Evolutionary conservation across 2,329 filamentous ascomycete species (phyloP).

Genomic region (Verticillium dahliae): DNA sequence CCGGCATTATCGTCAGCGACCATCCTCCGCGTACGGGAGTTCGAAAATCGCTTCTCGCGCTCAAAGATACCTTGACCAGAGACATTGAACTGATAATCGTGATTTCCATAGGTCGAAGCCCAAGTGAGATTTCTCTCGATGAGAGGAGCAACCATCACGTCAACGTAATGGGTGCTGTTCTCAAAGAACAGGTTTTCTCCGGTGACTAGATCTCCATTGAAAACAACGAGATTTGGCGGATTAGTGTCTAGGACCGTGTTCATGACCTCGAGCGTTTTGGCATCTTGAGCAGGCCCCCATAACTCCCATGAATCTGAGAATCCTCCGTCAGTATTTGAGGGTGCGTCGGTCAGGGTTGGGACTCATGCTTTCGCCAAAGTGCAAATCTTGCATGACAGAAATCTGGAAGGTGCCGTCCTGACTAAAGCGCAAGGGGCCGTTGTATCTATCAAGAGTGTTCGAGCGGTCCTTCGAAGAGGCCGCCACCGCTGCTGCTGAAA

Average conservation of each 20-base stretch:
- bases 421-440: neutral
- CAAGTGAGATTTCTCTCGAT: slow-evolving; percentile 38
- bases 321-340: neutral
- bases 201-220: slow-evolving; percentile 52
- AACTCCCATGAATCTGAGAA: slow-evolving; percentile 17
- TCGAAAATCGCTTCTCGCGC: slow-evolving; percentile 28
- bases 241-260: slow-evolving; percentile 21
- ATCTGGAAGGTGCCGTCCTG: slow-evolving; percentile 11
- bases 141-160: slow-evolving; percentile 41
- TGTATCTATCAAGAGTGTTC: neutral
- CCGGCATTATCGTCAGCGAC: slow-evolving; percentile 25
- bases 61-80: slow-evolving; percentile 33
- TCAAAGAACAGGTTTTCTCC: slow-evolving; percentile 38
- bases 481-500: neutral
- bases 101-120: slow-evolving; percentile 56
- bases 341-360: neutral
- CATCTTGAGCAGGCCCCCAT: slow-evolving; percentile 30
- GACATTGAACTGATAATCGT: slow-evolving; percentile 51
- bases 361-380: slow-evolving; percentile 13
- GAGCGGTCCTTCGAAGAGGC: neutral
- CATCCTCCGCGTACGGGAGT: slow-evolving; percentile 32
- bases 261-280: slow-evolving; percentile 26
- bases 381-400: slow-evolving; percentile 12
- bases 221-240: slow-evolving; percentile 35
- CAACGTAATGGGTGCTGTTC: slow-evolving; percentile 41